A percentile compares a stretch with the other conserved stretches of the same genome.
phyloP scores from a whole-genome alignment of 2,329 filamentous ascomycete genomes.

The Trematosphaeria pertusa region DNA sequence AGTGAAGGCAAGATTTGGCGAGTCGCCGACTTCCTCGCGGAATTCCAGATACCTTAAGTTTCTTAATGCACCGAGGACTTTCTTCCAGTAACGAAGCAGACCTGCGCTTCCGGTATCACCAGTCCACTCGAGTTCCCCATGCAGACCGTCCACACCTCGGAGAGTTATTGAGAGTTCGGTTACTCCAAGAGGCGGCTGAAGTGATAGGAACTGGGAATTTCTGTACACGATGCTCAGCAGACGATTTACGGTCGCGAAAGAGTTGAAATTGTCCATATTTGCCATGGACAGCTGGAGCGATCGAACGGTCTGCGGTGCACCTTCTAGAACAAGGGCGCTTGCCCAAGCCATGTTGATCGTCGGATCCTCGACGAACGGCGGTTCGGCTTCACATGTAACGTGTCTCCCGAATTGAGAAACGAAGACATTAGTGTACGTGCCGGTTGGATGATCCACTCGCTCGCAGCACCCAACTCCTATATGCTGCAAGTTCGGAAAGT shows the following conservation, averaged over 20 bases:
- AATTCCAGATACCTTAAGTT: not conserved
- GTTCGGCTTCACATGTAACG: constrained; percentile 15
- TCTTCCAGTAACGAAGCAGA: not conserved
- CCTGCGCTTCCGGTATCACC: not conserved
- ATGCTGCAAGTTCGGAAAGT: constrained; percentile 13
- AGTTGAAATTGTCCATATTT: constrained; percentile 22
- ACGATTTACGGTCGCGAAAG: constrained; percentile 20
- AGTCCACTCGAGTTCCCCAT: not conserved
- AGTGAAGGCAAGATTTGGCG: not conserved
- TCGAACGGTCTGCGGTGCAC: constrained; percentile 7
- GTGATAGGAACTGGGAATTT: not conserved
- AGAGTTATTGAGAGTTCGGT: not conserved
- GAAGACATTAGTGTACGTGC: constrained; percentile 17
- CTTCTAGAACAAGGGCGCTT: constrained; percentile 8
- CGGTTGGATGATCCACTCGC: constrained; percentile 13
- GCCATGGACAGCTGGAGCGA: constrained; percentile 15
- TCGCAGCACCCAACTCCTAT: constrained; percentile 19
- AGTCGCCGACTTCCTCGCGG: no score
- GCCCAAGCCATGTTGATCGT: constrained; percentile 23
- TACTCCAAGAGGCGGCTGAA: not conserved
- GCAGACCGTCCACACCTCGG: not conserved
- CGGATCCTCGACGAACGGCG: constrained; percentile 14
- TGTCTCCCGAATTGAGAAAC: no score
- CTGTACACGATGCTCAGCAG: constrained; percentile 9
- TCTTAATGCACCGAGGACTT: not conserved